Evolutionary conservation across 2,329 filamentous ascomycete genomes (phyloP), one percentile per base, ranked within the genome.

Genomic region (Xylariaceae sp.): DNA sequence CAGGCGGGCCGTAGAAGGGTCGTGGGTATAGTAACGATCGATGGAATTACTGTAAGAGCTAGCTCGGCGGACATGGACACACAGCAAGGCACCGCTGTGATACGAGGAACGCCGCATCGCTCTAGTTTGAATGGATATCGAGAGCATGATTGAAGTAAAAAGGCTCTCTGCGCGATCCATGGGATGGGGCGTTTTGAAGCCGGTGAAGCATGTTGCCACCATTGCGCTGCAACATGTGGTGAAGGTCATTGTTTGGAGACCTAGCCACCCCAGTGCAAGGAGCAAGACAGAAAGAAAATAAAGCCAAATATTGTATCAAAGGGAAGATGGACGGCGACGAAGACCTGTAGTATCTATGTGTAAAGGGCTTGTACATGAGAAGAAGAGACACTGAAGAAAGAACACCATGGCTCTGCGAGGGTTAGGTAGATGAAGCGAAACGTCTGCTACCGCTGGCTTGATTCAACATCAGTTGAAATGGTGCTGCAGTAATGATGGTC

Each of bases 131-230:
- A 63, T 65, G 63, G 63, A 66, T 65, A 66, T 60, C 56, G 49
- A 60, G 16, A 60, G 57, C 60, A 65, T 60, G 61, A 63, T 65
- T 63, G 60, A 65, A 66, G 60, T 65, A 65, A 60, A 65, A 56
- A 57, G 55, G 46, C 34, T 38, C 9, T 10, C 54, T 52, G 54
- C 51, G 52, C 52, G 59, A 56, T 57, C 50, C 56, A 63, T 54
- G 60, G 34, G 60, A 58, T 31, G 55, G 60, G 62, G 56, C 53
- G 55, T 55, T 60, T 33, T 39, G 47, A 43, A 38, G 31, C 2
- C 9, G 31, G 14, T 13, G 34, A 16, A 5, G 14, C 17, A 46
- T 36, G 7, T 5, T 28, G 4, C 22, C 22, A 5, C 22, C 4
- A 7, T 28, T 28, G 4, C 22, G 42, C 48, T 56, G 38, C 47